Evolutionary conservation across 371 early-diverging fungal genomes (phyloP).

Genomic region (Haplosporangium sp.): DNA sequence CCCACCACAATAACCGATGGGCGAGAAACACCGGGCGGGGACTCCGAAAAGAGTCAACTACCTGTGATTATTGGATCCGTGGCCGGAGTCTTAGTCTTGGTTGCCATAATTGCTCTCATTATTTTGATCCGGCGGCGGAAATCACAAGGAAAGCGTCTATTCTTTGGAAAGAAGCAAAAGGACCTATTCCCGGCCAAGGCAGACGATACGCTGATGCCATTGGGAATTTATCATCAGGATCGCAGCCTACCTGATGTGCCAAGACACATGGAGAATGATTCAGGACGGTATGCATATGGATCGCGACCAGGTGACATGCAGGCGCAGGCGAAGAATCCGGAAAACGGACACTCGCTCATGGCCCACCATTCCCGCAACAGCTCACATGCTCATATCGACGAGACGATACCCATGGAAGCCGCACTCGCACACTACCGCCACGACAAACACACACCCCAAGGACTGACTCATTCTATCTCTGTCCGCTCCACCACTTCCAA

Average conservation of each 20-base stretch:
- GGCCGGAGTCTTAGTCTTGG: slow-evolving; percentile 12
- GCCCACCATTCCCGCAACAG: slow-evolving; percentile 8
- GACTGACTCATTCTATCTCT: slow-evolving; percentile 37
- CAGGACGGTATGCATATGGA: slow-evolving; percentile 18
- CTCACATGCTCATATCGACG: slow-evolving; percentile 22
- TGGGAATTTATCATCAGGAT: slow-evolving; percentile 46
- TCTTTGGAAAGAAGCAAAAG: slow-evolving; percentile 25
- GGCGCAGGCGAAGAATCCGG: neutral
- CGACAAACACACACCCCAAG: slow-evolving; percentile 25
- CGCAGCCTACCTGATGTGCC: slow-evolving; percentile 28
- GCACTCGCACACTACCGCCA: slow-evolving; percentile 24
- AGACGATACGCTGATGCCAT: slow-evolving; percentile 43
- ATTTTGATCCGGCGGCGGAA: slow-evolving; percentile 14
- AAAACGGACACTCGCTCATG: neutral
- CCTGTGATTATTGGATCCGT: slow-evolving; percentile 28
- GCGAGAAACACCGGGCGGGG: too few relatives aligned
- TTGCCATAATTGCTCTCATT: slow-evolving; percentile 10
- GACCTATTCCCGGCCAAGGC: slow-evolving; percentile 37
- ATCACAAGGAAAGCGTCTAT: slow-evolving; percentile 2
- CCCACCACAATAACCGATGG: neutral
- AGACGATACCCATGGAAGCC: slow-evolving; percentile 39
- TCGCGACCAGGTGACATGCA: slow-evolving; percentile 1
- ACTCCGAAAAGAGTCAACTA: neutral
- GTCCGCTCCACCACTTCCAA: slow-evolving; percentile 47
- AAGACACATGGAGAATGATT: slow-evolving; percentile 16